Evolutionary conservation across 2,329 filamentous ascomycete species (phyloP), one percentile per base, ranked within the genome.

Genomic region (Zopfia rhizophila): DNA sequence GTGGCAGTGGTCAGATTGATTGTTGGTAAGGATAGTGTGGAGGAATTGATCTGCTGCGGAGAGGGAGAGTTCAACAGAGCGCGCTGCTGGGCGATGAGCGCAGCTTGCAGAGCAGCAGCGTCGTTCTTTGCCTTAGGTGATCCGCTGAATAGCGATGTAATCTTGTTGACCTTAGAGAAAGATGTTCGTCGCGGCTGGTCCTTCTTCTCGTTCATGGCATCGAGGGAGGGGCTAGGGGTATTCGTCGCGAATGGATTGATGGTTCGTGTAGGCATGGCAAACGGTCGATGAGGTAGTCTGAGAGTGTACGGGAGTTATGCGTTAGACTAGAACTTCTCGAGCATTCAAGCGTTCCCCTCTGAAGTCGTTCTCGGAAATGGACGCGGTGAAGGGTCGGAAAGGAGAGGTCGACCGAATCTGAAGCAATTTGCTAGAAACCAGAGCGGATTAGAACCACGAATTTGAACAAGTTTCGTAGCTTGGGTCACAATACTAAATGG

Each of bases 1-100:
- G 86, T 89, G 37, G 90, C 90, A 29, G 91, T 91, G 10, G 93
- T 96, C 45, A 97, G 82, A 29, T 91, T 96, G 66, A 97, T 97
- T 41, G 88, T 93, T 27, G 93, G 93, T 62, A 97, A 78, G 35
- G 90, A 89, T 55, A 92, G 77, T 47, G 88, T 87, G 29, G 91
- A 82, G 46, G 85, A 82, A 55, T 85, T 86, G 64, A 91, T 87
- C 51, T 85, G 82, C 55, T 84, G 82, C 46, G 83, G 81, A 28
- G 85, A 81, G 38, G 82, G 78, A 18, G 75, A 81, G 57, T 88
- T 84, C 68, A 89, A 84, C 65, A 86, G 84, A 50, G 78, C 73
- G 48, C 81, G 77, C 58, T 81, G 76, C 61, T 79, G 76, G 40
- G 78, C 78, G 51, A 83, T 79, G 65, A 88, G 80, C 35, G 90